Evolutionary conservation across 2,329 filamentous ascomycete species (phyloP).

Genomic region (Calonectria naviculata): DNA sequence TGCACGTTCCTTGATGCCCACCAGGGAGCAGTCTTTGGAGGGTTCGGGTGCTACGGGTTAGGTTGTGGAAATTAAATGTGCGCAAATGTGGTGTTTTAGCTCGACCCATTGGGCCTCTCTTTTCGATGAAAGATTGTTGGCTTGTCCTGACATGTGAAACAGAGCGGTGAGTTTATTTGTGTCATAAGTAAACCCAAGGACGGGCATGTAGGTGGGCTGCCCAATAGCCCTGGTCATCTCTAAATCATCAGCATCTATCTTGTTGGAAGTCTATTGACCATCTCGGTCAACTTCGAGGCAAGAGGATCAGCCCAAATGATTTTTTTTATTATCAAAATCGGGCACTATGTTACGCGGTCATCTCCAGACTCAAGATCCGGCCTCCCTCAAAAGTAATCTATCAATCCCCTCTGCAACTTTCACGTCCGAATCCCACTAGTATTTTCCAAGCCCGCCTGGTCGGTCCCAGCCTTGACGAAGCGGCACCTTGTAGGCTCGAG

Average conservation of each 20-base stretch:
- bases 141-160: neutral
- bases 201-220: neutral
- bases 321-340: neutral
- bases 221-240: neutral
- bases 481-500: constrained; percentile 25
- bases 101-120: no score
- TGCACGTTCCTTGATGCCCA: no score
- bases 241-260: neutral
- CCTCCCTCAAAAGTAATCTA: neutral
- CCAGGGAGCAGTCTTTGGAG: no score
- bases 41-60: no score
- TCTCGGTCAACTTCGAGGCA: no score
- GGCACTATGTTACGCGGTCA: neutral
- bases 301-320: neutral
- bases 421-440: neutral
- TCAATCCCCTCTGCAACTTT: neutral
- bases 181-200: neutral
- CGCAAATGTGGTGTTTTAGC: no score
- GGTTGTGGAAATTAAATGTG: no score
- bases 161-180: neutral
- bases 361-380: neutral
- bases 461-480: neutral
- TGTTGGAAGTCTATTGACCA: no score
- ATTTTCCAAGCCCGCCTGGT: no score
- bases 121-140: no score